Evolutionary conservation across 2,329 filamentous ascomycete genomes (phyloP).

Genomic region (Ophiocordyceps polyrhachis-furcata): DNA sequence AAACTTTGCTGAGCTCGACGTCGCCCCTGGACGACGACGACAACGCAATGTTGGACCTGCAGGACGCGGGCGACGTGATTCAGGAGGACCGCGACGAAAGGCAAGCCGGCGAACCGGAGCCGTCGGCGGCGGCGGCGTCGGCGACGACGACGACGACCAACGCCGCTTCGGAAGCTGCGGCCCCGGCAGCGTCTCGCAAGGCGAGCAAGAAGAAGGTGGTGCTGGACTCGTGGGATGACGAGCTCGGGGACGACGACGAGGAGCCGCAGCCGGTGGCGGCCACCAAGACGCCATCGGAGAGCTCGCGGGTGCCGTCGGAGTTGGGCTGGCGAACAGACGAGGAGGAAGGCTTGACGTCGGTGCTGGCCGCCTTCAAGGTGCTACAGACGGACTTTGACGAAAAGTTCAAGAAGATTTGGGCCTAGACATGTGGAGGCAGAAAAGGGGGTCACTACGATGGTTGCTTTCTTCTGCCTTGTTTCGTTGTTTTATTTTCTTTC

Average conservation of each 20-base stretch:
- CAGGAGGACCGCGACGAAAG: slow-evolving; percentile 5
- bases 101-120: background rate
- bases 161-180: slow-evolving; percentile 5
- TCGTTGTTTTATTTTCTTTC: no score
- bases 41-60: slow-evolving; percentile 22
- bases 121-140: background rate
- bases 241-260: slow-evolving; percentile 7
- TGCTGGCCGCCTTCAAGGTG: slow-evolving; percentile 38
- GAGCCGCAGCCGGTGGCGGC: background rate
- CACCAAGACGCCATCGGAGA: background rate
- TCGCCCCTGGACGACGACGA: slow-evolving; percentile 9
- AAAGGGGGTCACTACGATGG: background rate
- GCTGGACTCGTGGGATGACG: slow-evolving; percentile 1
- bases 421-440: slow-evolving; percentile 14
- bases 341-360: slow-evolving; percentile 30
- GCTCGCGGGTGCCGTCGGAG: background rate
- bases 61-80: slow-evolving; percentile 21
- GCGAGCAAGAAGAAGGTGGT: slow-evolving; percentile 1
- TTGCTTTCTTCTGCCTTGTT: no score
- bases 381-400: slow-evolving; percentile 41
- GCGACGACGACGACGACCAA: background rate
- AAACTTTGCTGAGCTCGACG: slow-evolving; percentile 26
- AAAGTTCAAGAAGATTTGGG: slow-evolving; percentile 45
- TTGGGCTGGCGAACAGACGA: slow-evolving; percentile 13
- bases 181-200: background rate